These are phyloP conservation scores for Pisolithus orientalis DNA, from an alignment of 768 basidiomycete species.

Conservation along the genomic window DNA sequence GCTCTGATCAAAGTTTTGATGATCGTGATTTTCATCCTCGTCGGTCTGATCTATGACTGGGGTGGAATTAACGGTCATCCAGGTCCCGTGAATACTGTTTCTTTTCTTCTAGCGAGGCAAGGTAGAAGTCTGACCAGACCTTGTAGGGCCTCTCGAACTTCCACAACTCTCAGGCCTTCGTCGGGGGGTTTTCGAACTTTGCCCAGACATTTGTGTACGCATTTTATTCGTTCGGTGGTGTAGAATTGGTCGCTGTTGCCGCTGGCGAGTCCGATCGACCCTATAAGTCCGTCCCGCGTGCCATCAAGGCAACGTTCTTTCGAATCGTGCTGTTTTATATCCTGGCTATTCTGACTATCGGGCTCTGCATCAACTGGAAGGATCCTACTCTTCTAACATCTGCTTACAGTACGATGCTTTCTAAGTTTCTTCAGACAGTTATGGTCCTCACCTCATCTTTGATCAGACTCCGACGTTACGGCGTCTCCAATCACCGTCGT, in stretches of 20 bases:
- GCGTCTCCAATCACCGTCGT: slow-evolving; percentile 62
- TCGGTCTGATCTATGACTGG: slow-evolving; percentile 59
- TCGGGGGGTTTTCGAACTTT: slow-evolving; percentile 48
- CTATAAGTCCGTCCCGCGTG: slow-evolving; percentile 54
- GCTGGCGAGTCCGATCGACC: slow-evolving; percentile 65
- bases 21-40: slow-evolving; percentile 55
- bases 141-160: slow-evolving; percentile 46
- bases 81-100: slow-evolving; percentile 40
- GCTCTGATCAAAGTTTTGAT: slow-evolving; percentile 59
- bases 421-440: background rate
- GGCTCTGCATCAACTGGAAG: slow-evolving; percentile 55
- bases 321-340: slow-evolving; percentile 62
- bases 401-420: slow-evolving; percentile 31
- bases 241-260: slow-evolving; percentile 68
- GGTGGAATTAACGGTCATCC: slow-evolving; percentile 52
- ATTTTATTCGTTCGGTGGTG: slow-evolving; percentile 64
- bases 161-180: slow-evolving; percentile 43
- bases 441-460: background rate
- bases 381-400: slow-evolving; percentile 48
- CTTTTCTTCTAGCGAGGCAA: background rate
- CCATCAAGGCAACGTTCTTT: slow-evolving; percentile 64
- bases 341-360: slow-evolving; percentile 58
- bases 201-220: slow-evolving; percentile 60
- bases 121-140: background rate
- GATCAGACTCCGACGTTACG: slow-evolving; percentile 40